Evolutionary conservation across 805 yeast species (phyloP).

Genomic region (Metschnikowia lachancei): DNA sequence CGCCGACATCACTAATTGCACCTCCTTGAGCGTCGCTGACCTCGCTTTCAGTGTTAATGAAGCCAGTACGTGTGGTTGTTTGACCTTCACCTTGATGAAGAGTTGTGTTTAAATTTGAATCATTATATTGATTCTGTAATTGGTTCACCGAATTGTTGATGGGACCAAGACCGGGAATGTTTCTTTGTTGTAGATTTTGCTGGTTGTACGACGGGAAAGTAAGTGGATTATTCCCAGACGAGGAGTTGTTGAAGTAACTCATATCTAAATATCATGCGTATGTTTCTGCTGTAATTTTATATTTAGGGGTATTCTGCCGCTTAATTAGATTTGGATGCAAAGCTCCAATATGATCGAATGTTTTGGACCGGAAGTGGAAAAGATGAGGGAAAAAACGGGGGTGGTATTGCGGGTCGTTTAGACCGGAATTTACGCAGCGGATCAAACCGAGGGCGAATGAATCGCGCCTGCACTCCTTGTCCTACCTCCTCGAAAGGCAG

Average conservation of each 20-base stretch:
- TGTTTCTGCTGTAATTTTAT: background rate
- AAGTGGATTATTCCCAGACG: slow-evolving; percentile 20
- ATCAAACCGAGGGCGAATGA: slow-evolving; percentile 8
- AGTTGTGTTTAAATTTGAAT: slow-evolving; percentile 6
- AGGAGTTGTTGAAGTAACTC: slow-evolving; percentile 21
- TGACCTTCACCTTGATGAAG: slow-evolving; percentile 1
- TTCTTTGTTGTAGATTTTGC: slow-evolving; percentile 14
- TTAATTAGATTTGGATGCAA: slow-evolving; percentile 1
- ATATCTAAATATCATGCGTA: slow-evolving; percentile 1
- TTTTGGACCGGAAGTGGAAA: slow-evolving; percentile 6
- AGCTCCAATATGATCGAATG: background rate
- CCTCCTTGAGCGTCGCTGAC: background rate
- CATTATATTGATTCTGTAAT: slow-evolving; percentile 12
- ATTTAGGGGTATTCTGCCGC: background rate
- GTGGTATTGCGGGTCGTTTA: background rate
- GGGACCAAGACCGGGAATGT: slow-evolving; percentile 11
- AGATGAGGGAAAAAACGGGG: slow-evolving; percentile 6
- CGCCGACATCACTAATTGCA: background rate
- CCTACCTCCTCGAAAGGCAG: background rate
- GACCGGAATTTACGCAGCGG: slow-evolving; percentile 3
- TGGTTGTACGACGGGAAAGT: slow-evolving; percentile 27
- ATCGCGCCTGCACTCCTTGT: background rate
- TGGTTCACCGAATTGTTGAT: slow-evolving; percentile 7
- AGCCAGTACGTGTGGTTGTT: background rate
- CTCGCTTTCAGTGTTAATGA: background rate